phyloP scores from a whole-genome alignment of 805 yeast genomes.

The Yarrowia bubula region DNA sequence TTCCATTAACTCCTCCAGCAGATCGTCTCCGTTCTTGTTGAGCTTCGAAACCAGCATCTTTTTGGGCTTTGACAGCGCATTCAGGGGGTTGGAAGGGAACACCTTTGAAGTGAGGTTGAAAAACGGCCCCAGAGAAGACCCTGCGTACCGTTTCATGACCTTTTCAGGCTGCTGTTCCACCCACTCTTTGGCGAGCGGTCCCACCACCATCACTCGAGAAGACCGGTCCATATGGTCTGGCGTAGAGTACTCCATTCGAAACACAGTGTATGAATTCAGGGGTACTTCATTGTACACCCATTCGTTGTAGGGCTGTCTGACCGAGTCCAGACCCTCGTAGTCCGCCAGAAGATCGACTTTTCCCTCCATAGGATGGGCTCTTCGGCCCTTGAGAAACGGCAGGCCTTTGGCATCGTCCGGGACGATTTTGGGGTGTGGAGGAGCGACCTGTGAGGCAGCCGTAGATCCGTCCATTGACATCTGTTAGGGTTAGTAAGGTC shows the following conservation, averaged over 20 bases:
- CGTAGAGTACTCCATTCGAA: slow-evolving; percentile 35
- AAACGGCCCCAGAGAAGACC: slow-evolving; percentile 12
- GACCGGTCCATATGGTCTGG: slow-evolving; percentile 37
- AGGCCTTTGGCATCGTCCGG: slow-evolving; percentile 11
- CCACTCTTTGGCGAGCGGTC: slow-evolving; percentile 38
- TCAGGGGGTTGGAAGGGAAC: slow-evolving; percentile 2
- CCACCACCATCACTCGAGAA: slow-evolving; percentile 37
- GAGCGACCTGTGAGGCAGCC: not conserved
- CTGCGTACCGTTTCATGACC: slow-evolving; percentile 4
- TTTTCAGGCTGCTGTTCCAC: slow-evolving; percentile 26
- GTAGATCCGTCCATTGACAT: slow-evolving; percentile 23
- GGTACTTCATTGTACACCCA: slow-evolving; percentile 22
- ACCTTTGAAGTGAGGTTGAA: not conserved
- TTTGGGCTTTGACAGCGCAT: slow-evolving; percentile 10
- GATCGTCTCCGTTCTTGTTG: not conserved
- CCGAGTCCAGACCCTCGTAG: slow-evolving; percentile 7
- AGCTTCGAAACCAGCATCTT: slow-evolving; percentile 6
- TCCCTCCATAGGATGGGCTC: slow-evolving; percentile 3
- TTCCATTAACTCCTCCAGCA: slow-evolving; percentile 21
- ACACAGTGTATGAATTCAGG: slow-evolving; percentile 38
- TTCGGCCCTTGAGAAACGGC: slow-evolving; percentile 1
- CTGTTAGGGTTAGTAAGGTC: not conserved
- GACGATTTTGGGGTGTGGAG: not conserved
- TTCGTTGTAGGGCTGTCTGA: not conserved
- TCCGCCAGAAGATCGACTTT: slow-evolving; percentile 12